A percentile compares a stretch with the other conserved stretches of the same genome.
These are phyloP conservation scores for Populus hybrid DNA, from an alignment of 441 rosid genomes.

Conservation along the genomic window DNA sequence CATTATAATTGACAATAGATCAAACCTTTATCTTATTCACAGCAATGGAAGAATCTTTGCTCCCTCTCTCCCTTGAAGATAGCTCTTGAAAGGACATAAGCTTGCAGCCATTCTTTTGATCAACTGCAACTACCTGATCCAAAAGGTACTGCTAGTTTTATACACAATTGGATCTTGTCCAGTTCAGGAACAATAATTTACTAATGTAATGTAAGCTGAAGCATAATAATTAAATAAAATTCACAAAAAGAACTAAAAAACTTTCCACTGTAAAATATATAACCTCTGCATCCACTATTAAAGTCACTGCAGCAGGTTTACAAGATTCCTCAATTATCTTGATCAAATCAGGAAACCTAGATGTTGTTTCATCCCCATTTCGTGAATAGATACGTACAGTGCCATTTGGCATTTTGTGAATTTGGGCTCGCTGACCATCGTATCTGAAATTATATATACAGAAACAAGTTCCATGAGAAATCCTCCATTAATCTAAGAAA, in stretches of 20 bases:
- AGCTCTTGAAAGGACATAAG: constrained; percentile 94
- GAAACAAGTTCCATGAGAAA: constrained; percentile 6
- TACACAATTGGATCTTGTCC: constrained; percentile 1
- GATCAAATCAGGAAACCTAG: constrained; percentile 77
- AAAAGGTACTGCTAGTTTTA: constrained; percentile 12
- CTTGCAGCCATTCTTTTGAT: constrained; percentile 68
- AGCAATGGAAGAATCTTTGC: constrained; percentile 57
- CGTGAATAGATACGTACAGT: constrained; percentile 66
- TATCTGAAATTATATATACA: constrained; percentile 45
- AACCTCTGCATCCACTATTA: constrained; percentile 90
- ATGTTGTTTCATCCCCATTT: constrained; percentile 85
- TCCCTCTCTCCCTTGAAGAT: constrained; percentile 84
- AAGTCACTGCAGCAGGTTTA: constrained; percentile 56
- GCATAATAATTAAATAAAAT: background rate
- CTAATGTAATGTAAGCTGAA: background rate
- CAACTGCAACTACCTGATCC: constrained; percentile 78
- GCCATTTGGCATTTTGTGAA: constrained; percentile 66
- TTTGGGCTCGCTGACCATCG: constrained; percentile 95
- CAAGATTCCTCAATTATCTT: constrained; percentile 48
- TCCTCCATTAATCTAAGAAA: constrained; percentile 8
- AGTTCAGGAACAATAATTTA: constrained; percentile 1
- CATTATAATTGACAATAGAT: constrained; percentile 7
- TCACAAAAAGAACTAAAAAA: background rate
- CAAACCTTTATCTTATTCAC: constrained; percentile 66
- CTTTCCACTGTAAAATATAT: constrained; percentile 22